Evolutionary conservation across 306 rosid genomes (phyloP), one percentile per base, ranked within the genome.

Genomic region (Begonia masoniana): DNA sequence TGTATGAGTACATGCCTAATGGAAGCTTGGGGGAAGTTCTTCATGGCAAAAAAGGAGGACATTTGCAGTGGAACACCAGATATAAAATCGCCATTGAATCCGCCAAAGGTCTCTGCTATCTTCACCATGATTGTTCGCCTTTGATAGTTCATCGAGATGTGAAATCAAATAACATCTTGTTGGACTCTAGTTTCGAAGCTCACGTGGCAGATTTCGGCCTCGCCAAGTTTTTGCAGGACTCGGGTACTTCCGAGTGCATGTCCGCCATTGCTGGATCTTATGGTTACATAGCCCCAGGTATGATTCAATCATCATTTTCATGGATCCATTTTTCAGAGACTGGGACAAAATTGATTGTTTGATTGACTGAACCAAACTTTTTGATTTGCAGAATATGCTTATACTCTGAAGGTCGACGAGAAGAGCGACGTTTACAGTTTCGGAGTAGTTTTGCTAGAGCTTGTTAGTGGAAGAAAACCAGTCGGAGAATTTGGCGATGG

Each of bases 151-250:
- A 89, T 36, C 70, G 97, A 10, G 97, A 89, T 59, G 97, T 89
- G 5, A 89, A 89, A 71, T 89, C 97, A 26, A 89, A 89, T 74
- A 89, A 89, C 67, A 89, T 89, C 61, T 93, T 89, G n/a, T 81
- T 89, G 16, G 97, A 89, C 74, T 65, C 85, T 52, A 69, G 55
- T 58, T 83, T 72, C 62, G 97, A 89, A 72, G 97, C 97, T 47
- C 97, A 89, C 60, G 97, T 89, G 61, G 97, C 97, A 60, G 97
- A 89, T 76, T 89, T 89, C 50, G 97, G 97, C 51, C 95, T 89
- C 42, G 97, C 97, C 68, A 89, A 89, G 82, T 89, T 89, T 66
- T 78, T 89, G 45, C 97, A 89, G 73, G 97, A 89, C 66, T 89
- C 97, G 1, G 97, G 97, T 48, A 83, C 97, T 24, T 89, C 97